phyloP scores from a whole-genome alignment of 805 yeast species.

The Maudiozyma barnettii region DNA sequence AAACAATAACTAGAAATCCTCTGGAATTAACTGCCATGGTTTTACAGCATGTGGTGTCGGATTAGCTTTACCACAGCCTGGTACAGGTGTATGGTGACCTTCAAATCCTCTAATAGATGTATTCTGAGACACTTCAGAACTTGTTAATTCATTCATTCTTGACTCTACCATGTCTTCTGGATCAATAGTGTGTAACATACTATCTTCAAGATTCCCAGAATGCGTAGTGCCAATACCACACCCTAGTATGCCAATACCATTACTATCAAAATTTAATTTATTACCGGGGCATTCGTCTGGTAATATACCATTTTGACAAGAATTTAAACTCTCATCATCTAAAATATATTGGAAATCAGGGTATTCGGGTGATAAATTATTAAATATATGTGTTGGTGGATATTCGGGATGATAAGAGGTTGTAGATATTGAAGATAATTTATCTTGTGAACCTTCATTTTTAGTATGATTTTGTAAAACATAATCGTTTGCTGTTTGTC shows the following conservation, averaged over 20 bases:
- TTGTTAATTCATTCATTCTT: conserved; percentile 8
- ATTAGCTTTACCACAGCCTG: conserved; percentile 11
- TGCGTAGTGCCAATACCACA: conserved; percentile 7
- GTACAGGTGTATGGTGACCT: conserved; percentile 9
- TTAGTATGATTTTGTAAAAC: neutral
- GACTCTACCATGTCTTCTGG: conserved; percentile 7
- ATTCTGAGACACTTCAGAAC: conserved; percentile 6
- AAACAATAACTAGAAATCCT: neutral
- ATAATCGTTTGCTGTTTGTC: conserved; percentile 7
- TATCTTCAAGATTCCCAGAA: neutral
- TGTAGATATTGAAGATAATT: neutral
- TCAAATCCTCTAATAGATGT: conserved; percentile 8
- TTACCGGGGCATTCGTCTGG: conserved; percentile 5
- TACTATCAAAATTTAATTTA: conserved; percentile 2
- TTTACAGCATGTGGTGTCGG: conserved; percentile 3
- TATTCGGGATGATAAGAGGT: conserved; percentile 3
- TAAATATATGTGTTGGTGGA: conserved; percentile 8
- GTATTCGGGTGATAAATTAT: neutral
- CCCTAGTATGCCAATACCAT: conserved; percentile 8
- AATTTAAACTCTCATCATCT: conserved; percentile 4
- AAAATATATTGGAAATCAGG: conserved; percentile 6
- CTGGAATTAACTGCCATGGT: conserved; percentile 6
- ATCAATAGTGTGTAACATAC: conserved; percentile 1
- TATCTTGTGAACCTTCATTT: neutral
- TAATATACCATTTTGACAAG: conserved; percentile 3